phyloP scores from a whole-genome alignment of 768 basidiomycete species.

The Agaricus sinodeliciosus region DNA sequence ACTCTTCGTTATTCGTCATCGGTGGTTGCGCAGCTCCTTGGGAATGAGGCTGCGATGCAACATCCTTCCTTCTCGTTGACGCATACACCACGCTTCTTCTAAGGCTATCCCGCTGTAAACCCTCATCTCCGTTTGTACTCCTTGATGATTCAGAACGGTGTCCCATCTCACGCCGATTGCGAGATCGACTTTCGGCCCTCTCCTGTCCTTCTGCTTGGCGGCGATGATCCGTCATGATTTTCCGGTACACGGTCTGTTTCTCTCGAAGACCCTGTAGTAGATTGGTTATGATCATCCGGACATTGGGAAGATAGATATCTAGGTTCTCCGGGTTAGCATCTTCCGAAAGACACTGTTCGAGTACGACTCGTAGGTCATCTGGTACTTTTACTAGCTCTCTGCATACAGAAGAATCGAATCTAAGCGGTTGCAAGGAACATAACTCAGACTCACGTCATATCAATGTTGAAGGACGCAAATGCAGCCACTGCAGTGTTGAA shows the following conservation, averaged over 20 bases:
- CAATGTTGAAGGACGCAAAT: slow-evolving; percentile 78
- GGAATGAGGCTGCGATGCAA: slow-evolving; percentile 22
- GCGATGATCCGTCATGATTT: slow-evolving; percentile 58
- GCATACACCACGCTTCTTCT: slow-evolving; percentile 20
- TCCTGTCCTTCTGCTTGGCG: slow-evolving; percentile 46
- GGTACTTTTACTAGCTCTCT: slow-evolving; percentile 89
- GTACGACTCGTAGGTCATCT: slow-evolving; percentile 78
- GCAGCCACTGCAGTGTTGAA: slow-evolving; percentile 92
- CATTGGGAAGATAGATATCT: slow-evolving; percentile 83
- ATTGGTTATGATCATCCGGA: slow-evolving; percentile 87
- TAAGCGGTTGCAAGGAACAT: background rate
- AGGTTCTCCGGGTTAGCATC: slow-evolving; percentile 83
- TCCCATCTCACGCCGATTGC: slow-evolving; percentile 33
- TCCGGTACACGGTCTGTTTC: slow-evolving; percentile 86
- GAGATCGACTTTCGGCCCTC: slow-evolving; percentile 52
- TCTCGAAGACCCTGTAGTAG: slow-evolving; percentile 89
- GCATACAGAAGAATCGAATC: slow-evolving; percentile 11
- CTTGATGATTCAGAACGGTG: slow-evolving; percentile 43
- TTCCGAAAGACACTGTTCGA: slow-evolving; percentile 89
- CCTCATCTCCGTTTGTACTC: slow-evolving; percentile 32
- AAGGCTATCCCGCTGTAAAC: slow-evolving; percentile 22
- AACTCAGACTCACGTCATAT: slow-evolving; percentile 70
- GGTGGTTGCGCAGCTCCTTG: slow-evolving; percentile 19
- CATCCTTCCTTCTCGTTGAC: slow-evolving; percentile 27
- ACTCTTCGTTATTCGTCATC: slow-evolving; percentile 16